These are phyloP conservation scores for Nakazawaea populi DNA, from an alignment of 805 yeast genomes.

Conservation along the genomic window DNA sequence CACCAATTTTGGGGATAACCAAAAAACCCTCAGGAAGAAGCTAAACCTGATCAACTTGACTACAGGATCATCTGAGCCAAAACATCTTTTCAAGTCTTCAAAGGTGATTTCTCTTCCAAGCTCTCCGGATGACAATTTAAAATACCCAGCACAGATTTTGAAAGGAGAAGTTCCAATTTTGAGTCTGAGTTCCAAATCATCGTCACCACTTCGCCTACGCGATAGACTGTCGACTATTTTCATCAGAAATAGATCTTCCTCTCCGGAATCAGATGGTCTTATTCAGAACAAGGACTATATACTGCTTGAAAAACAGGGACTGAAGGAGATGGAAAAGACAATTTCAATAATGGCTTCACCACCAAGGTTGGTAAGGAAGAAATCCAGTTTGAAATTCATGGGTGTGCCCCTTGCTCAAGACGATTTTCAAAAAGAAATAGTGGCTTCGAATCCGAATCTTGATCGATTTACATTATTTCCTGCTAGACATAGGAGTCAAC, in stretches of 20 bases:
- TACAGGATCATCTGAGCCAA: not conserved
- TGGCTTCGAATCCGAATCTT: not conserved
- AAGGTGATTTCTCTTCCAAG: not conserved
- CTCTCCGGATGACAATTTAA: not conserved
- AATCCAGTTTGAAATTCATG: slow-evolving; percentile 7
- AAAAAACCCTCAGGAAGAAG: not conserved
- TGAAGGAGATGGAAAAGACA: not conserved
- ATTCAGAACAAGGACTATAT: not conserved
- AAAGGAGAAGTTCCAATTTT: not conserved
- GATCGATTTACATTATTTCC: slow-evolving; percentile 5
- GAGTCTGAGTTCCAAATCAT: not conserved
- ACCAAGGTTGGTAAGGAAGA: slow-evolving; percentile 2
- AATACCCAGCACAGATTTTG: not conserved
- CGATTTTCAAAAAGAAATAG: not conserved
- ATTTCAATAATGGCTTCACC: not conserved
- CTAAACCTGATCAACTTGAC: not conserved
- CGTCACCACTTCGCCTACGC: not conserved
- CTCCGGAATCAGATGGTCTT: not conserved
- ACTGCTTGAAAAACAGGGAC: not conserved
- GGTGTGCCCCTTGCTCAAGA: not conserved
- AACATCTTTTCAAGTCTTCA: not conserved
- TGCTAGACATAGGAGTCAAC: not conserved
- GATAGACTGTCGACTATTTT: not conserved
- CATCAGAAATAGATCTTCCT: not conserved
- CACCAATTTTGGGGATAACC: not conserved